Percentiles rank a stretch among this genome's conserved stretches.
Evolutionary conservation across 768 basidiomycete genomes (phyloP).

Genomic region (Kwoniella dendrophila): DNA sequence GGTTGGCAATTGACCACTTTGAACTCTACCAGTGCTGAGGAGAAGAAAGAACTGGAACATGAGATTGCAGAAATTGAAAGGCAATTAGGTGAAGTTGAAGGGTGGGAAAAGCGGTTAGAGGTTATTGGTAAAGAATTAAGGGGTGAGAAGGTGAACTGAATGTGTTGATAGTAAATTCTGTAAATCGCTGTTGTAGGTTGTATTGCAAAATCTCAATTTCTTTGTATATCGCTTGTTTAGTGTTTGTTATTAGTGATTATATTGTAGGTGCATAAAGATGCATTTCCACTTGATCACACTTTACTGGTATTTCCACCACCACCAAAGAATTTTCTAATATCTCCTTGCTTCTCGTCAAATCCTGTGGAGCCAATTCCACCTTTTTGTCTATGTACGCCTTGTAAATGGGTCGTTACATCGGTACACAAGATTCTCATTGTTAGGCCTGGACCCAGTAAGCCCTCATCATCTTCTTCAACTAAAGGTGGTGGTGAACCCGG

Average conservation of each 20-base stretch:
- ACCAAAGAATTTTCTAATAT: slow-evolving; percentile 79
- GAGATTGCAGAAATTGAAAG: slow-evolving; percentile 72
- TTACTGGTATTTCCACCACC: too few relatives aligned
- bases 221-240: too few relatives aligned
- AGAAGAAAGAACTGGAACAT: slow-evolving; percentile 66
- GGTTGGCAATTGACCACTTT: slow-evolving; percentile 48
- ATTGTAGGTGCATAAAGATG: too few relatives aligned
- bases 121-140: slow-evolving; percentile 66
- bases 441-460: slow-evolving; percentile 23
- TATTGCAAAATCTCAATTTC: too few relatives aligned
- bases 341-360: slow-evolving; percentile 73
- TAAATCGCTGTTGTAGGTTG: neutral
- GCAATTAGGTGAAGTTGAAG: slow-evolving; percentile 65
- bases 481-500: slow-evolving; percentile 29
- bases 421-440: slow-evolving; percentile 47
- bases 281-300: too few relatives aligned
- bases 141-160: slow-evolving; percentile 24
- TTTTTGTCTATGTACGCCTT: slow-evolving; percentile 64
- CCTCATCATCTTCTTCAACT: slow-evolving; percentile 21
- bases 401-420: slow-evolving; percentile 56
- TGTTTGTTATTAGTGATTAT: too few relatives aligned
- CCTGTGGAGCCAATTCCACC: slow-evolving; percentile 74
- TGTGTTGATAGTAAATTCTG: neutral
- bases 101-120: slow-evolving; percentile 71
- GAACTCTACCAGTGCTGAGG: slow-evolving; percentile 39